These are phyloP conservation scores for Eustoma russellianum DNA, from an alignment of 257 asterid genomes.

Conservation along the genomic window DNA sequence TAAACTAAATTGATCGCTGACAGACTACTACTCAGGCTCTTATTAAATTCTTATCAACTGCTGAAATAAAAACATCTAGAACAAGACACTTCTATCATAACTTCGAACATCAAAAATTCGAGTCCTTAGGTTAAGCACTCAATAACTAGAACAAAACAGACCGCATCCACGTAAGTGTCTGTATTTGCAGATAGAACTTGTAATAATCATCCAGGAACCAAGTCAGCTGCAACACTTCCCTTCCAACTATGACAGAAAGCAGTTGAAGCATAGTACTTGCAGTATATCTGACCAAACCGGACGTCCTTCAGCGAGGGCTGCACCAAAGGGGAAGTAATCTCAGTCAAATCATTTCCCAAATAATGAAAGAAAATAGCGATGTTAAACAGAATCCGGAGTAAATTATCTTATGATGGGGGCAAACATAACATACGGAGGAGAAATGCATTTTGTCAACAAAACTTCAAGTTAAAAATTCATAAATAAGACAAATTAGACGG, in stretches of 20 bases:
- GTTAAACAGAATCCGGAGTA: too few species aligned
- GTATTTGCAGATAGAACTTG: neutral
- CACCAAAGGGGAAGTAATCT: conserved; percentile 12
- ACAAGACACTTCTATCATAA: too few species aligned
- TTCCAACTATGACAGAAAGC: neutral
- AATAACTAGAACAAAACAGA: too few species aligned
- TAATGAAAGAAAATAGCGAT: neutral
- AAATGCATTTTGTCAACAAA: neutral
- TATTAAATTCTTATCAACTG: too few species aligned
- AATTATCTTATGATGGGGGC: too few species aligned
- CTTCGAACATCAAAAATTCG: neutral
- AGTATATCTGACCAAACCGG: neutral
- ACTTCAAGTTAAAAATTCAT: too few species aligned
- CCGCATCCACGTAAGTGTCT: too few species aligned
- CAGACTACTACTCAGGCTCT: too few species aligned
- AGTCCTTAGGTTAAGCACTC: neutral
- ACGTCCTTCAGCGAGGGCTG: conserved; percentile 45
- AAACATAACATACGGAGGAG: neutral
- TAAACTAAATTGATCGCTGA: too few species aligned
- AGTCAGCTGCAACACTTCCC: neutral
- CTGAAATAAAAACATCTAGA: too few species aligned
- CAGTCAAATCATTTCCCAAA: neutral
- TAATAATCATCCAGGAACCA: neutral
- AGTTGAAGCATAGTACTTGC: too few species aligned
- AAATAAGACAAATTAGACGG: too few species aligned